Base-by-base conservation (phyloP, 768 basidiomycete genomes). In the Tylopilus plumbeoviolaceoides region DNA sequence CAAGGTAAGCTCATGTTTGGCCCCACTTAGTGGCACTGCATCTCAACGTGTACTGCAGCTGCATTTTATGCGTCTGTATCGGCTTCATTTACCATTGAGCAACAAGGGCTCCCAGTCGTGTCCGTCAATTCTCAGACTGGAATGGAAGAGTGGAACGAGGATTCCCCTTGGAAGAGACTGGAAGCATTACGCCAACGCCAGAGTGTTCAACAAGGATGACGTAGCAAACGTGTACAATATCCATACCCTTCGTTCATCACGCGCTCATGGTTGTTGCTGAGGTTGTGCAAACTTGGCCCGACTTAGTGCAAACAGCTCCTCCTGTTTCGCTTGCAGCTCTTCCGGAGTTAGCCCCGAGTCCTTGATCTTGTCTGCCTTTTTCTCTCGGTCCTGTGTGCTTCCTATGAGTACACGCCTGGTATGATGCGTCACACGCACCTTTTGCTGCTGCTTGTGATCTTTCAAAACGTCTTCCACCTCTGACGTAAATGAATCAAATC, bases 361-460 rank as follows among this genome's bases (percentile, higher is more conserved):
- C 59, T 91, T 87, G 60, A 89, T 81, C 70, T 94, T 92, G 33
- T 91, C 90, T 25, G 87, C 87, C 71, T 95, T 95, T 79, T 89
- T 91, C 73, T 92, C 91, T 56, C 89, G 83, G 62, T 95, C 92
- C 85, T 94, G 63, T 11, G 49, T 33, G 23, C 21, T 51, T 48
- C 5, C 44, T 36, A 17, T 58, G 20, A 65, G 53, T 21, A 44
- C 20, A 25, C 25, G n/a, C 31, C 21, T 9, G 21, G 35, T 45
- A 25, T 44, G 28, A 31, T 33, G 50, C 36, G 42, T 33, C 18
- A 17, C 25, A 62, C 79, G 40, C 51, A 90, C 95, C 81, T 95
- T 98, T 70, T 88, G 87, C 58, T 92, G 88, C 64, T 95, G 91
- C 64, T 98, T 98, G 73, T 97, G 94, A 60, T 97, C 95, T 69